Percentiles rank a stretch among this genome's conserved stretches.
Conservation (phyloP, 2,329 filamentous ascomycete species). For the Chrysoporthe puriensis region DNA sequence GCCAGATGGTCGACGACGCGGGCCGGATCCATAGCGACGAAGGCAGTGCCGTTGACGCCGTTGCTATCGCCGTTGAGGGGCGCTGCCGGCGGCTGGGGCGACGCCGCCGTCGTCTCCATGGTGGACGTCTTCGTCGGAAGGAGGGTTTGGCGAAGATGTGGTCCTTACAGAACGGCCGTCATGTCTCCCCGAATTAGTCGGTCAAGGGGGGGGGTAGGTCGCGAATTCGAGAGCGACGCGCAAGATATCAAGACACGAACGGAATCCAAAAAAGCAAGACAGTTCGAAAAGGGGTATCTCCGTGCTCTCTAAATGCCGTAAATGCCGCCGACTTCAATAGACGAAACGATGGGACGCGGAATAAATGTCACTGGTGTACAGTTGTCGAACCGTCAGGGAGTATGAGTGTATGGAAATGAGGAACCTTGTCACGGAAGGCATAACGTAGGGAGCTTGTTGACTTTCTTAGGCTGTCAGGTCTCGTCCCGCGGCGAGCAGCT, state of each 20-base stretch:
- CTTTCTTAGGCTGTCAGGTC: constrained; percentile 13
- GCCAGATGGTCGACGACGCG: constrained; percentile 73
- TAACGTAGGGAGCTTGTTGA: constrained; percentile 6
- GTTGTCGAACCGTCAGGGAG: neutral
- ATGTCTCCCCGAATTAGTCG: constrained; percentile 26
- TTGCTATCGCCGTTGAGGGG: constrained; percentile 51
- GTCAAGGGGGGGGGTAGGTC: constrained; percentile 19
- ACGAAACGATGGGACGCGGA: constrained; percentile 12
- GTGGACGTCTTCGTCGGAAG: constrained; percentile 33
- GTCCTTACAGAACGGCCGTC: constrained; percentile 24
- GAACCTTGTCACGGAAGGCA: neutral
- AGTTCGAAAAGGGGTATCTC: constrained; percentile 23
- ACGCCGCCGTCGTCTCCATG: constrained; percentile 58
- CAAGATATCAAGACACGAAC: constrained; percentile 9
- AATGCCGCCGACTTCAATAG: constrained; percentile 2
- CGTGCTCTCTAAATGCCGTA: constrained; percentile 22
- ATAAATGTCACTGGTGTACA: constrained; percentile 17
- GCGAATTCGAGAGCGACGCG: constrained; percentile 12
- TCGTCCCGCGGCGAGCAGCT: neutral
- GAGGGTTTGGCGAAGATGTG: neutral
- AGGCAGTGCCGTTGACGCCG: constrained; percentile 42
- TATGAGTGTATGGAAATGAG: constrained; percentile 2
- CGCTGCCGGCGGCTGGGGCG: constrained; percentile 48
- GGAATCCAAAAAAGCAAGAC: constrained; percentile 28
- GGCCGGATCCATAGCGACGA: constrained; percentile 66